Percentiles rank a stretch among this genome's conserved stretches.
Evolutionary conservation across 176 grass and related monocot genomes (phyloP).

Genomic region (Dendrocalamus sinicus): DNA sequence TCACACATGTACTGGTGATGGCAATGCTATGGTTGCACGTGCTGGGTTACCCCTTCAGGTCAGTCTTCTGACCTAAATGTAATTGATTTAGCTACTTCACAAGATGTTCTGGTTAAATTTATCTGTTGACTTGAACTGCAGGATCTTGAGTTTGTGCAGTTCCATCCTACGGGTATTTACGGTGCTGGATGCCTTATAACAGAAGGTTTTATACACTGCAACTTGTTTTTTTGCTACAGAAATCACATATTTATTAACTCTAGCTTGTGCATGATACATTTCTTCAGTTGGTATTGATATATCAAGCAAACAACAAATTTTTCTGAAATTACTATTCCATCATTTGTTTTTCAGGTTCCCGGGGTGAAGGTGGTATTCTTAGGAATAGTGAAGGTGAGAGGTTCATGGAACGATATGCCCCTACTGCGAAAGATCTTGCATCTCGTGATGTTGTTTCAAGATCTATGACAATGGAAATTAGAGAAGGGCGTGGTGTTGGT

Average conservation of each 20-base stretch:
- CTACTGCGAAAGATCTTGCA: slow-evolving; percentile 80
- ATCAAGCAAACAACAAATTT: background rate
- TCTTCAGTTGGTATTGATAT: slow-evolving; percentile 18
- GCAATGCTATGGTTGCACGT: slow-evolving; percentile 97
- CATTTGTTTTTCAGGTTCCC: slow-evolving; percentile 57
- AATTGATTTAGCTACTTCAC: slow-evolving; percentile 18
- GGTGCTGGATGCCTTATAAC: slow-evolving; percentile 90
- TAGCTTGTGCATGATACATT: slow-evolving; percentile 25
- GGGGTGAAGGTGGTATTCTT: slow-evolving; percentile 88
- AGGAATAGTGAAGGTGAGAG: slow-evolving; percentile 87
- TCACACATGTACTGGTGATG: slow-evolving; percentile 99
- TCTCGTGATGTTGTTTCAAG: slow-evolving; percentile 86
- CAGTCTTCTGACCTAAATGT: slow-evolving; percentile 29
- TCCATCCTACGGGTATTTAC: slow-evolving; percentile 85
- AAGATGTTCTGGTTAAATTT: slow-evolving; percentile 37
- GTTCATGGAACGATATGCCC: slow-evolving; percentile 87
- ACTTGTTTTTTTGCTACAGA: background rate
- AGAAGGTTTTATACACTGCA: slow-evolving; percentile 58
- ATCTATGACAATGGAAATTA: slow-evolving; percentile 88
- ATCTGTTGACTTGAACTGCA: slow-evolving; percentile 45
- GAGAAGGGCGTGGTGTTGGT: slow-evolving; percentile 80
- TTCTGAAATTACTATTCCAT: background rate
- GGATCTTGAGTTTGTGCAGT: slow-evolving; percentile 99
- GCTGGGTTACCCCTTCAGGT: slow-evolving; percentile 94
- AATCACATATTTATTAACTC: slow-evolving; percentile 17